A percentile compares a stretch with the other conserved stretches of the same genome.
Evolutionary conservation across 352 stramenopile genomes (phyloP).

Genomic region (Phytophthora melonis): DNA sequence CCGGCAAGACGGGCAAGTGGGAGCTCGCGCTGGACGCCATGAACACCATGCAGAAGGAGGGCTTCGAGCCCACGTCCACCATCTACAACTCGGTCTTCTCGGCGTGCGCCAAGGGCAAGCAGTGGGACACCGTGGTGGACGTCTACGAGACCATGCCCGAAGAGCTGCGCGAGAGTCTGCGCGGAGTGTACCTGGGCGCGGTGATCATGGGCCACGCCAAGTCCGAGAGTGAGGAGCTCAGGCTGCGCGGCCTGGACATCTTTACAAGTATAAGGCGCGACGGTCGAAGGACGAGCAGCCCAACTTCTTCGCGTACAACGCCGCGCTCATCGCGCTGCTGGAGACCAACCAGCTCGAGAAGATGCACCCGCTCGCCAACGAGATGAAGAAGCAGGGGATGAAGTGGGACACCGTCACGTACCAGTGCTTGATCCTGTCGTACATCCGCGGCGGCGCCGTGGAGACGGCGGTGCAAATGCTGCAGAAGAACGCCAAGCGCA

Average conservation of each 20-base stretch:
- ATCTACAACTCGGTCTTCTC: slow-evolving; percentile 88
- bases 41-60: slow-evolving; percentile 52
- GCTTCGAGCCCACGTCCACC: slow-evolving; percentile 67
- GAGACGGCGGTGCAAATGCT: slow-evolving; percentile 76
- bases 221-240: slow-evolving; percentile 43
- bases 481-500: slow-evolving; percentile 72
- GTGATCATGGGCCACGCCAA: slow-evolving; percentile 85
- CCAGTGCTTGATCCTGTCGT: slow-evolving; percentile 69
- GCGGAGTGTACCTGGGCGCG: slow-evolving; percentile 66
- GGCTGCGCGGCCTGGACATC: slow-evolving; percentile 57
- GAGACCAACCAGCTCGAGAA: slow-evolving; percentile 65
- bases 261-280: slow-evolving; percentile 49
- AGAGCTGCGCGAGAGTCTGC: slow-evolving; percentile 46
- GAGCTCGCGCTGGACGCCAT: slow-evolving; percentile 76
- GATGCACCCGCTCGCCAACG: slow-evolving; percentile 59
- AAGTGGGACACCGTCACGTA: slow-evolving; percentile 79
- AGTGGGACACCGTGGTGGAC: slow-evolving; percentile 70
- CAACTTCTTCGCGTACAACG: slow-evolving; percentile 82
- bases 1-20: slow-evolving; percentile 77
- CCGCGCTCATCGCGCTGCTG: slow-evolving; percentile 63
- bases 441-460: slow-evolving; percentile 65
- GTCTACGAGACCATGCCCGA: slow-evolving; percentile 72
- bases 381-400: slow-evolving; percentile 69
- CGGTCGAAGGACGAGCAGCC: slow-evolving; percentile 45
- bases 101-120: slow-evolving; percentile 79